Evolutionary conservation across 768 basidiomycete species (phyloP).

Genomic region (Amanita pseudoporphyria): DNA sequence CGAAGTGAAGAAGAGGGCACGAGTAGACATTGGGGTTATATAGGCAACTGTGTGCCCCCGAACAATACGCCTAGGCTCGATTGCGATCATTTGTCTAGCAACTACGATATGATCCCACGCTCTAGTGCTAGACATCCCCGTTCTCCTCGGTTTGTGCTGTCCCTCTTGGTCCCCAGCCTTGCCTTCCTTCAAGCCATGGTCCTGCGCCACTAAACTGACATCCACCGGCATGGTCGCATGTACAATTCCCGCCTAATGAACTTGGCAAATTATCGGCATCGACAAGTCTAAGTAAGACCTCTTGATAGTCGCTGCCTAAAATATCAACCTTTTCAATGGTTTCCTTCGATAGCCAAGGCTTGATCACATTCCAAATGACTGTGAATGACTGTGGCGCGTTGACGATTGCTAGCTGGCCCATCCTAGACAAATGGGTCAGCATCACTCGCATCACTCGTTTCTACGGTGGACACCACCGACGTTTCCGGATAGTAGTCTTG

Average conservation of each 20-base stretch:
- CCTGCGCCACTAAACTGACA: conserved; percentile 57
- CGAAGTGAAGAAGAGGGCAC: background rate
- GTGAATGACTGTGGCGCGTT: conserved; percentile 71
- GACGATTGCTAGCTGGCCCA: conserved; percentile 63
- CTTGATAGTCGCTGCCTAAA: conserved; percentile 49
- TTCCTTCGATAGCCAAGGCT: conserved; percentile 67
- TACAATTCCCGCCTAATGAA: conserved; percentile 56
- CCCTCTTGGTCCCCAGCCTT: conserved; percentile 36
- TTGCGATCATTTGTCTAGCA: background rate
- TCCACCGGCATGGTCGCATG: conserved; percentile 43
- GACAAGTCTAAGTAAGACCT: conserved; percentile 46
- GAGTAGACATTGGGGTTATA: too few relatives aligned
- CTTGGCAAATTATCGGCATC: conserved; percentile 56
- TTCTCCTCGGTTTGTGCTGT: conserved; percentile 3
- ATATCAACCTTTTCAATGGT: conserved; percentile 61
- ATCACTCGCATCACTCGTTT: background rate
- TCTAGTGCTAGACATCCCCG: background rate
- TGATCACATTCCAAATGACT: conserved; percentile 59
- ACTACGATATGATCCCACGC: background rate
- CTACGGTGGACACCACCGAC: conserved; percentile 26
- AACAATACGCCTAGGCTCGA: background rate
- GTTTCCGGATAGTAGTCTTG: conserved; percentile 76
- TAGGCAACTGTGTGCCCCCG: too few relatives aligned
- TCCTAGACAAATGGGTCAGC: conserved; percentile 27
- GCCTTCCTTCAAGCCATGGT: conserved; percentile 59